These are phyloP conservation scores for Nectriaceae sp. DNA, from an alignment of 2,329 filamentous ascomycete genomes.

Conservation along the genomic window DNA sequence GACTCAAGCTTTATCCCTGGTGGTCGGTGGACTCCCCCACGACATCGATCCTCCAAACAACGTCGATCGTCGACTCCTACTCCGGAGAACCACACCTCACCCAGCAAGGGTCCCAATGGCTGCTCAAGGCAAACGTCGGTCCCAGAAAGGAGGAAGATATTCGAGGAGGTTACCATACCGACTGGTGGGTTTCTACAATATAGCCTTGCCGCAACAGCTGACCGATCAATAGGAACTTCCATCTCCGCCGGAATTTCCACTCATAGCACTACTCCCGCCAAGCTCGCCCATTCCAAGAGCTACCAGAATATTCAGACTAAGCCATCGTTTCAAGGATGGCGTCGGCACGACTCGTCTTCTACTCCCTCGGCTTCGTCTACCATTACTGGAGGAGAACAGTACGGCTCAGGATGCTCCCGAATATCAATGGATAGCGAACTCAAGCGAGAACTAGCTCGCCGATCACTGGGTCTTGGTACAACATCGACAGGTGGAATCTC, in stretches of 20 bases:
- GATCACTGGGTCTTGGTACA: not conserved
- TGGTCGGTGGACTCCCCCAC: constrained; percentile 1
- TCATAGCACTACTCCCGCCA: constrained; percentile 1
- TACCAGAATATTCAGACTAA: constrained; percentile 12
- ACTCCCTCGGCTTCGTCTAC: not conserved
- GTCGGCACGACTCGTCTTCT: not conserved
- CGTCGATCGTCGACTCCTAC: constrained; percentile 17
- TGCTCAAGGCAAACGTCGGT: constrained; percentile 23
- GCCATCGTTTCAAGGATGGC: not conserved
- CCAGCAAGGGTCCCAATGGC: constrained; percentile 1
- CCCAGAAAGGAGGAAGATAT: constrained; percentile 25
- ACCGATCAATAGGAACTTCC: constrained; percentile 3
- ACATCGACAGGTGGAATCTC: not conserved
- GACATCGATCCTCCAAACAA: not conserved
- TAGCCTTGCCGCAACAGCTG: not conserved
- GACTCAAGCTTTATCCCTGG: constrained; percentile 10
- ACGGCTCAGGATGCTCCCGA: not conserved
- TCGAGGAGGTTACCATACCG: constrained; percentile 12
- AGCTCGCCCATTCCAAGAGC: constrained; percentile 15
- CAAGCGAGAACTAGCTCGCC: not conserved
- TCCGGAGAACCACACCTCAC: constrained; percentile 1
- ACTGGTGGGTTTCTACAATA: constrained; percentile 5
- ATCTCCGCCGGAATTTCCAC: not conserved
- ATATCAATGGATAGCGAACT: not conserved
- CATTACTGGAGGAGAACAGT: not conserved